Evolutionary conservation across 225 moss, liverwort and hornwort genomes (phyloP).

Genomic region (Anthoceros angustus): DNA sequence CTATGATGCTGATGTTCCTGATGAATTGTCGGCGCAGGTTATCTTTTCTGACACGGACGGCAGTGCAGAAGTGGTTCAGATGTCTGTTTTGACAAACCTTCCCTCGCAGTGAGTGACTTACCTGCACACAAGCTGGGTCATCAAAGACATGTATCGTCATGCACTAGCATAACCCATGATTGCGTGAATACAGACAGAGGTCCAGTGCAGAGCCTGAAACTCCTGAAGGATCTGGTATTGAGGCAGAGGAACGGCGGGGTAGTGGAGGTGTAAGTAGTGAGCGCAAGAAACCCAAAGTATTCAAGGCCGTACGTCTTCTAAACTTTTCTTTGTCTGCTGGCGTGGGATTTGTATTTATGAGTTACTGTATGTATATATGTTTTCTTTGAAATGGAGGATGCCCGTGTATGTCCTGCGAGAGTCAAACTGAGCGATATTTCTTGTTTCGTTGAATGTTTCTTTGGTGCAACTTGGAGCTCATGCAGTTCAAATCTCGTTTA

Average conservation of each 20-base stretch:
- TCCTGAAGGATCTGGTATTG: background rate
- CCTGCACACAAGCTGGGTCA: background rate
- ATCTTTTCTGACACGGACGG: background rate
- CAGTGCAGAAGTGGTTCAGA: background rate
- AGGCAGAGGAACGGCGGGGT: background rate
- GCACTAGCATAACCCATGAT: background rate
- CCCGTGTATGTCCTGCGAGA: background rate
- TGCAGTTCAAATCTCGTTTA: conserved; percentile 5
- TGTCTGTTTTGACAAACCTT: background rate
- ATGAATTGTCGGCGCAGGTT: background rate
- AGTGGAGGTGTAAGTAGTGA: background rate
- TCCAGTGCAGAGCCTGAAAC: background rate
- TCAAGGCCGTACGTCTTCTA: background rate
- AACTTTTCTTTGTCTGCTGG: background rate
- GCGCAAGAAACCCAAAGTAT: background rate
- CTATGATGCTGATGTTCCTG: background rate
- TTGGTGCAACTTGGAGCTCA: background rate
- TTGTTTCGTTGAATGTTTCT: background rate
- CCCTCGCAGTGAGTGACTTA: background rate
- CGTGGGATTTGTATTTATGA: background rate
- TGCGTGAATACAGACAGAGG: background rate
- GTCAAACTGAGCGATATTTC: background rate
- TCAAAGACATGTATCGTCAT: background rate
- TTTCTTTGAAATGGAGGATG: background rate
- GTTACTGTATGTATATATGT: background rate